These are phyloP conservation scores for Yamadazyma laniorum DNA, from an alignment of 805 yeast species.

Conservation along the genomic window DNA sequence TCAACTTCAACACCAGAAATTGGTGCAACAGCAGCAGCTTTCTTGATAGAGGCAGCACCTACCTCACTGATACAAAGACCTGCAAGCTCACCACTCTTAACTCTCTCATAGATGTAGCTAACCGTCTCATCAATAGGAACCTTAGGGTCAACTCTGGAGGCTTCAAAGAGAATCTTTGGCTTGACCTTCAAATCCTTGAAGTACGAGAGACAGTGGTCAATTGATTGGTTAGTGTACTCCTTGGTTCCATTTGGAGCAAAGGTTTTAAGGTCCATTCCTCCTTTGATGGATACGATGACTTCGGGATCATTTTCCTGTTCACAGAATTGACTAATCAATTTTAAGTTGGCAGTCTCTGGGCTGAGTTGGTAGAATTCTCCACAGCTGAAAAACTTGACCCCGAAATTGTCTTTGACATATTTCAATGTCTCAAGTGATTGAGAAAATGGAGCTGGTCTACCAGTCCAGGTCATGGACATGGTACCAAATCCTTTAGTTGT, in stretches of 20 bases:
- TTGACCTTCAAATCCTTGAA: slow-evolving; percentile 24
- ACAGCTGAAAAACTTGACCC: slow-evolving; percentile 59
- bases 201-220: slow-evolving; percentile 40
- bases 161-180: slow-evolving; percentile 54
- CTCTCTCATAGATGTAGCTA: slow-evolving; percentile 52
- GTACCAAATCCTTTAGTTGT: slow-evolving; percentile 61
- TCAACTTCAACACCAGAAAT: slow-evolving; percentile 76
- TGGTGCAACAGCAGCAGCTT: slow-evolving; percentile 56
- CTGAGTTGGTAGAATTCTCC: slow-evolving; percentile 63
- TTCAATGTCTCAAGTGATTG: slow-evolving; percentile 55
- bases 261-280: slow-evolving; percentile 43
- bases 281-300: slow-evolving; percentile 66
- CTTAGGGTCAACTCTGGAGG: slow-evolving; percentile 64
- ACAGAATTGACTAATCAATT: slow-evolving; percentile 56
- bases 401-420: slow-evolving; percentile 43
- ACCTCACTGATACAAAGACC: slow-evolving; percentile 78
- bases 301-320: slow-evolving; percentile 40
- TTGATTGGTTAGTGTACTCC: slow-evolving; percentile 46
- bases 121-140: slow-evolving; percentile 61
- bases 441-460: slow-evolving; percentile 51
- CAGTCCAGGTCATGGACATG: slow-evolving; percentile 78
- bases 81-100: slow-evolving; percentile 62
- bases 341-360: slow-evolving; percentile 42
- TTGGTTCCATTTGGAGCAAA: slow-evolving; percentile 50
- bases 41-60: slow-evolving; percentile 55